These are phyloP conservation scores for Drosera capensis DNA, from an alignment of 148 eudicot species.

Conservation along the genomic window DNA sequence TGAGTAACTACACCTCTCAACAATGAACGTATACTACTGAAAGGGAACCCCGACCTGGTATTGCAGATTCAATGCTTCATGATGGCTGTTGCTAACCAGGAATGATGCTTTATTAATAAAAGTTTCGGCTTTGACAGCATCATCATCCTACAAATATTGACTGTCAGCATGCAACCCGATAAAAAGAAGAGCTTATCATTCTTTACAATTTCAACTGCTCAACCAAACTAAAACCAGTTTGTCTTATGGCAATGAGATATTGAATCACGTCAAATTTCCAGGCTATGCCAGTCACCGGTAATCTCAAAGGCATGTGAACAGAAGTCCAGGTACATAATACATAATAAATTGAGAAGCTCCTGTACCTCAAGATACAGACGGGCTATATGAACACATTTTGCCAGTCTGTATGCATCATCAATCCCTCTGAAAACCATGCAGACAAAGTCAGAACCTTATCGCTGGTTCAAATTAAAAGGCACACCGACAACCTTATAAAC, in stretches of 20 bases:
- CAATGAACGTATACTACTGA: neutral
- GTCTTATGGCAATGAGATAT: too few species aligned
- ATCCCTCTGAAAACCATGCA: constrained; percentile 51
- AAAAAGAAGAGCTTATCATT: too few species aligned
- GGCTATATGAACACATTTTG: constrained; percentile 97
- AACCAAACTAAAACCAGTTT: too few species aligned
- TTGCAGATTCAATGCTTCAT: constrained; percentile 76
- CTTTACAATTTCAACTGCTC: too few species aligned
- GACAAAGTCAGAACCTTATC: neutral
- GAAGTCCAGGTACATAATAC: constrained; percentile 1
- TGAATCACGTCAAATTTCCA: too few species aligned
- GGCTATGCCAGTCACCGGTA: neutral
- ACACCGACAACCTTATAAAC: neutral
- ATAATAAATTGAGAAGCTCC: neutral
- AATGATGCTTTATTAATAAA: constrained; percentile 96
- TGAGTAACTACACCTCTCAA: neutral
- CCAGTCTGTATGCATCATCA: constrained; percentile 77
- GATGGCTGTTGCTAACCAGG: constrained; percentile 73
- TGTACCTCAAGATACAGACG: constrained; percentile 91
- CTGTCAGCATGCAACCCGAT: constrained; percentile 1
- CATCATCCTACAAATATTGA: constrained; percentile 67
- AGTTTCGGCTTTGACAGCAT: constrained; percentile 90
- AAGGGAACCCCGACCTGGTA: constrained; percentile 48
- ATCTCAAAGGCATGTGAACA: neutral
- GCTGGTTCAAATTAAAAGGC: neutral